phyloP scores from a whole-genome alignment of 1,139 yeast species.

The Zygosaccharomyces pseudobailii region DNA sequence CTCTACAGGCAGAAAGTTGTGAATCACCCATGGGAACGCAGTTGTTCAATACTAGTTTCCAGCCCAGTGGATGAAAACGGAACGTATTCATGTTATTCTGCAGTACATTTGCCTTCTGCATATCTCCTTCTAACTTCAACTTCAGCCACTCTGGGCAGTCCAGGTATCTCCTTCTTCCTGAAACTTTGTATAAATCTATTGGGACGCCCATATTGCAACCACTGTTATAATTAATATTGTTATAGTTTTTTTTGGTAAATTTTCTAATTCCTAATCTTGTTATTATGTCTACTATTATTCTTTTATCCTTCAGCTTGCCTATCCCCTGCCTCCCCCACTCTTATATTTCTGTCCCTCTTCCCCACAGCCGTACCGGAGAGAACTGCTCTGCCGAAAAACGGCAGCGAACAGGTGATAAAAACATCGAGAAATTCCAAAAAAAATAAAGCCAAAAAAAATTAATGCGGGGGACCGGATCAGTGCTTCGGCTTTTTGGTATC shows the following conservation, averaged over 20 bases:
- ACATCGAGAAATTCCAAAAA: not conserved
- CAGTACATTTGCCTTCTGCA: not conserved
- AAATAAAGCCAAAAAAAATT: not conserved
- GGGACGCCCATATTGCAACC: slow-evolving; percentile 8
- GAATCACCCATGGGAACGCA: not conserved
- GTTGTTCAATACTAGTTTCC: not conserved
- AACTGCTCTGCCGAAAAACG: not conserved
- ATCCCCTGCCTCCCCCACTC: not conserved
- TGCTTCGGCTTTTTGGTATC: slow-evolving; percentile 8
- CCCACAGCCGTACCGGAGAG: slow-evolving; percentile 1
- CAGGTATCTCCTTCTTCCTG: not conserved
- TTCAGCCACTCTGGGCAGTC: not conserved
- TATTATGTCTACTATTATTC: not conserved
- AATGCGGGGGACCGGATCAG: not conserved
- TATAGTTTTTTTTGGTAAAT: not conserved
- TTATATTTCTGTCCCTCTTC: not conserved
- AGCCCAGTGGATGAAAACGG: not conserved
- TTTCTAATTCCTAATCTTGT: slow-evolving; percentile 1
- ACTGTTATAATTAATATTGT: not conserved
- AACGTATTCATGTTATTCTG: not conserved
- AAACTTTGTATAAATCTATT: slow-evolving; percentile 3
- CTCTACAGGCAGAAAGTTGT: not conserved
- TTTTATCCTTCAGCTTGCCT: not conserved
- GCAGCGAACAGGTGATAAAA: not conserved
- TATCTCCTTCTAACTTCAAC: not conserved